Evolutionary conservation across 2,329 filamentous ascomycete genomes (phyloP).

Genomic region (Cercospora sojina): DNA sequence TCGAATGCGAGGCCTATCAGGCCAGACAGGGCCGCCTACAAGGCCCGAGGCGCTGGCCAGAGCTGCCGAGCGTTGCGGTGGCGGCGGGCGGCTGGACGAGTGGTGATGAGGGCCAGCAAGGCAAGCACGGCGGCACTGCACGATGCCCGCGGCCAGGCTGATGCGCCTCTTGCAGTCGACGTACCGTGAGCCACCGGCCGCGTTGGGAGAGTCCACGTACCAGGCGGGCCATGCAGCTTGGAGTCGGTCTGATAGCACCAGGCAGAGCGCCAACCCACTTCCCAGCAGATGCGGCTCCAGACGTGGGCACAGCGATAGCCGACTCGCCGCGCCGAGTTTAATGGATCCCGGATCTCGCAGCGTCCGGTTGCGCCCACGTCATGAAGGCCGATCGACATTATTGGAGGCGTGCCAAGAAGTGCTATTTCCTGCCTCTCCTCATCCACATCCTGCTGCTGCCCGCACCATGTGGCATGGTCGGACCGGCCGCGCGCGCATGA

Average conservation of each 20-base stretch:
- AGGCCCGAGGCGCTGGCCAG: slow-evolving; percentile 13
- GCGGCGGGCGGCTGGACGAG: not conserved
- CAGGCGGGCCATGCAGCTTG: not conserved
- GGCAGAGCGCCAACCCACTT: not conserved
- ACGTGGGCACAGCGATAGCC: not conserved
- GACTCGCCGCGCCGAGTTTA: slow-evolving; percentile 1
- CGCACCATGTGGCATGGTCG: not conserved
- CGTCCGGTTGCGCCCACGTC: not conserved
- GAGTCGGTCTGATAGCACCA: not conserved
- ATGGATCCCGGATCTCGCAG: slow-evolving; percentile 2
- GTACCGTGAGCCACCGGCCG: not conserved
- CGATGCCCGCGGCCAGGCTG: not conserved
- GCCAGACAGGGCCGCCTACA: not conserved
- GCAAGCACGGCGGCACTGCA: not conserved
- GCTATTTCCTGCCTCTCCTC: not conserved
- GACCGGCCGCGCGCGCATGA: not conserved
- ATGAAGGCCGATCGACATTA: not conserved
- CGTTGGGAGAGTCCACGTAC: not conserved
- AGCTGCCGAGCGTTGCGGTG: not conserved
- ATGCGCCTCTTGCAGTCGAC: not conserved
- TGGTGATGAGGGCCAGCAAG: not conserved
- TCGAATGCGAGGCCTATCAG: slow-evolving; percentile 8
- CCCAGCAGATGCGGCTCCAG: not conserved
- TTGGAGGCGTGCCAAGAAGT: not conserved
- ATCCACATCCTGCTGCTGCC: not conserved